Evolutionary conservation across 192 early-diverging fungal genomes (phyloP).

Genomic region (Dimargaris verticillata): DNA sequence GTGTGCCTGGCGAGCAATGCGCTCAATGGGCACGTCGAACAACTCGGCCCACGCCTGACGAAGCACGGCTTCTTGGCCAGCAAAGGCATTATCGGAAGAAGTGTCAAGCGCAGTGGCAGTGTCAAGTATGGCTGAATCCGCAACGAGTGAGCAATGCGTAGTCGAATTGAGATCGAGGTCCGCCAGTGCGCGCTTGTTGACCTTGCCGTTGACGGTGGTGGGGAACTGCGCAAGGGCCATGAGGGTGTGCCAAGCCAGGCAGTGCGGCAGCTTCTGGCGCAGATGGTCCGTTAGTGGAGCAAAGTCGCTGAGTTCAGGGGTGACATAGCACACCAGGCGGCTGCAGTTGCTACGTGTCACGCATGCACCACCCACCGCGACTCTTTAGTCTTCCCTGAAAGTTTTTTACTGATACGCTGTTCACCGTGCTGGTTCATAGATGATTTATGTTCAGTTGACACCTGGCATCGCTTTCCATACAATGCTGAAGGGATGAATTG

Average conservation of each 20-base stretch:
- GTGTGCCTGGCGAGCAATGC: not conserved
- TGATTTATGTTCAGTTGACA: too few relatives aligned
- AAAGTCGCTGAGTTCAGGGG: not conserved
- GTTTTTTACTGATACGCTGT: too few relatives aligned
- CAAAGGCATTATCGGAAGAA: not conserved
- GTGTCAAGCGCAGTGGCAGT: not conserved
- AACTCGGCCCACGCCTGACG: not conserved
- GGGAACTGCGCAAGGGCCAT: not conserved
- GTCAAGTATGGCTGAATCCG: too few relatives aligned
- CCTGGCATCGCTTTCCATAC: too few relatives aligned
- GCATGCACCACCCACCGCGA: slow-evolving; percentile 11
- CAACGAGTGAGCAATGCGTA: too few relatives aligned
- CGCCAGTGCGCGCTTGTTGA: not conserved
- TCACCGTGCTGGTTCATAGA: too few relatives aligned
- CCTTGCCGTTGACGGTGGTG: not conserved
- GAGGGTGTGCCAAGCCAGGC: not conserved
- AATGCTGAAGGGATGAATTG: too few relatives aligned
- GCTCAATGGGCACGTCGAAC: not conserved
- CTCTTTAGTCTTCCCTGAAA: too few relatives aligned
- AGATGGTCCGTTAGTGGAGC: not conserved
- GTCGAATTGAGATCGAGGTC: too few relatives aligned
- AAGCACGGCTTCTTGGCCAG: not conserved
- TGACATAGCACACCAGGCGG: not conserved
- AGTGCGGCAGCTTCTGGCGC: not conserved
- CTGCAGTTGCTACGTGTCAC: slow-evolving; percentile 12